Evolutionary conservation across 2,329 filamentous ascomycete genomes (phyloP).

Genomic region (Botrytis tulipae): DNA sequence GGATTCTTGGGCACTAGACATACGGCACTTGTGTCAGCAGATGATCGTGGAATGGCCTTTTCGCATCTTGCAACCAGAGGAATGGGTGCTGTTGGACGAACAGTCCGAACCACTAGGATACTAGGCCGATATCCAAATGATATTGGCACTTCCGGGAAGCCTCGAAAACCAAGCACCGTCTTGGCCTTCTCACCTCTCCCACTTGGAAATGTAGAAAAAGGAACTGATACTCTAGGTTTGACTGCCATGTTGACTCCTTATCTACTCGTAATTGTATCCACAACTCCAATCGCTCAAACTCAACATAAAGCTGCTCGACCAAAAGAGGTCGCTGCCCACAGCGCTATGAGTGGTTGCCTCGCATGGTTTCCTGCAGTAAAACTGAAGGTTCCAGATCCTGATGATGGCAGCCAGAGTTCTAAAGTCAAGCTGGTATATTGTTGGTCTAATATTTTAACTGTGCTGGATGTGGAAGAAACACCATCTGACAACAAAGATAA

Average conservation of each 20-base stretch:
- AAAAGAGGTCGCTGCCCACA: constrained; percentile 86
- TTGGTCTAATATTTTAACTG: constrained; percentile 96
- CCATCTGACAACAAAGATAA: constrained; percentile 69
- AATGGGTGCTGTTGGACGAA: constrained; percentile 78
- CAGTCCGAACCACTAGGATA: constrained; percentile 86
- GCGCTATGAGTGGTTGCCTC: constrained; percentile 87
- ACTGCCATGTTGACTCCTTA: constrained; percentile 97
- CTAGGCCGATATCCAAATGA: constrained; percentile 84
- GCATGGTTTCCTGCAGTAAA: constrained; percentile 98
- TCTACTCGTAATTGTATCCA: constrained; percentile 92
- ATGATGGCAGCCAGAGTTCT: constrained; percentile 66
- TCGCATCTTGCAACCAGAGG: constrained; percentile 93
- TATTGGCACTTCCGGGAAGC: constrained; percentile 57
- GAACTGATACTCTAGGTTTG: constrained; percentile 82
- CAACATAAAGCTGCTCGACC: constrained; percentile 91
- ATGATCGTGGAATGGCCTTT: constrained; percentile 96
- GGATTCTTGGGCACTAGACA: constrained; percentile 92
- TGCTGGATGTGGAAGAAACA: constrained; percentile 81
- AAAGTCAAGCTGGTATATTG: constrained; percentile 92
- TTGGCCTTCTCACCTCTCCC: constrained; percentile 88
- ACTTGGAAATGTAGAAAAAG: constrained; percentile 87
- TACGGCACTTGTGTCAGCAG: constrained; percentile 91
- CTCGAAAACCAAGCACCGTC: constrained; percentile 88
- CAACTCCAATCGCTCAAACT: constrained; percentile 91
- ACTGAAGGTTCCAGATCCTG: constrained; percentile 71